These are phyloP conservation scores for Tulasnella sp. DNA, from an alignment of 768 basidiomycete genomes.

Conservation along the genomic window DNA sequence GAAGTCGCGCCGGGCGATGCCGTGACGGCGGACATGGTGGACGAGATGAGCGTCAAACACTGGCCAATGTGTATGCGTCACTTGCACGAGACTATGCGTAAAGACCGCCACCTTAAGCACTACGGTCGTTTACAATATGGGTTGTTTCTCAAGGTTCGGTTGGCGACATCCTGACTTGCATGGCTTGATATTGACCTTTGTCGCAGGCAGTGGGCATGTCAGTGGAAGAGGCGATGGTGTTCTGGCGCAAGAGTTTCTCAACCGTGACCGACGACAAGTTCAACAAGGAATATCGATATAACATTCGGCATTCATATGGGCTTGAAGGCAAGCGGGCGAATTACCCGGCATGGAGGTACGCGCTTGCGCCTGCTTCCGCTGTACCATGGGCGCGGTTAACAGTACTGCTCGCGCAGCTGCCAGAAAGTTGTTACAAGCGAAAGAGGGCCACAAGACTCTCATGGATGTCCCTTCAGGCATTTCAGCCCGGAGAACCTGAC, in stretches of 20 bases:
- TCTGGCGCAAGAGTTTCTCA: slow-evolving; percentile 82
- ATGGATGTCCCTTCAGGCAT: slow-evolving; percentile 90
- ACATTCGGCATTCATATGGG: slow-evolving; percentile 90
- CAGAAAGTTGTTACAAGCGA: slow-evolving; percentile 66
- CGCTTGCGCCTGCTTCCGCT: not conserved
- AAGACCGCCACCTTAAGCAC: slow-evolving; percentile 83
- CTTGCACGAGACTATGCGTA: slow-evolving; percentile 63
- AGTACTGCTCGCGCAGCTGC: slow-evolving; percentile 49
- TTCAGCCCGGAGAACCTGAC: slow-evolving; percentile 74
- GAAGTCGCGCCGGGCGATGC: slow-evolving; percentile 44
- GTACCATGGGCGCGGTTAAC: not conserved
- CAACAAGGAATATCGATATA: slow-evolving; percentile 96
- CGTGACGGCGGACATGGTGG: slow-evolving; percentile 90
- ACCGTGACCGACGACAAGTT: slow-evolving; percentile 83
- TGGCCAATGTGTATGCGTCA: slow-evolving; percentile 95
- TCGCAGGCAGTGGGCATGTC: slow-evolving; percentile 78
- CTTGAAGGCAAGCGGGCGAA: slow-evolving; percentile 90
- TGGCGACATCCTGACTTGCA: not conserved
- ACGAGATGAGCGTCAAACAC: slow-evolving; percentile 71
- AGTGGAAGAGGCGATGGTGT: slow-evolving; percentile 83
- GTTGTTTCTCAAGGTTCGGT: slow-evolving; percentile 78
- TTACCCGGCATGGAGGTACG: slow-evolving; percentile 68
- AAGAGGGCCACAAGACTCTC: slow-evolving; percentile 52
- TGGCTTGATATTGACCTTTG: not conserved
- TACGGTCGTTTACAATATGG: slow-evolving; percentile 84